phyloP scores from a whole-genome alignment of 202 grass and related monocot genomes.

The Panicum virgatum region DNA sequence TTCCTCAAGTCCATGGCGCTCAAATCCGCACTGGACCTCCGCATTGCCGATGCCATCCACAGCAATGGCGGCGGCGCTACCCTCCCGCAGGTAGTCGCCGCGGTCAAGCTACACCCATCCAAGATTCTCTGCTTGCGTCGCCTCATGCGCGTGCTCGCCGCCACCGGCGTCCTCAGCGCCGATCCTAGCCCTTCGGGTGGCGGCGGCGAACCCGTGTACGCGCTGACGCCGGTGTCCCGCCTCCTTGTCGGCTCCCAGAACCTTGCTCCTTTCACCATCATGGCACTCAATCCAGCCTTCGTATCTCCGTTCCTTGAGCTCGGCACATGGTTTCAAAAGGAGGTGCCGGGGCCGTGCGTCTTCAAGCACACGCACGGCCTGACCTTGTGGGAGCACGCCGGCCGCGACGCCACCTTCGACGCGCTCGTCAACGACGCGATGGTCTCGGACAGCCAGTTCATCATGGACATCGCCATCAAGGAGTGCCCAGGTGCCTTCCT shows the following conservation, averaged over 20 bases:
- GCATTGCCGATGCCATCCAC: constrained; percentile 55
- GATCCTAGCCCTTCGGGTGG: neutral
- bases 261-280: neutral
- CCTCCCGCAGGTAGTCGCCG: constrained; percentile 18
- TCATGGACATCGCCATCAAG: constrained; percentile 20
- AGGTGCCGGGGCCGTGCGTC: neutral
- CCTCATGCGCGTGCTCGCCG: constrained; percentile 51
- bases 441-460: constrained; percentile 1
- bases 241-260: constrained; percentile 36
- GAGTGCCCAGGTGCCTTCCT: constrained; percentile 23
- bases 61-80: constrained; percentile 35
- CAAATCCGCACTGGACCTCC: constrained; percentile 58
- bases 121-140: constrained; percentile 37
- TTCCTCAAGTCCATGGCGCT: constrained; percentile 55
- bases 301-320: constrained; percentile 16
- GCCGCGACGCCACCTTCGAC: neutral
- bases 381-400: constrained; percentile 14
- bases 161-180: constrained; percentile 35
- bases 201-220: constrained; percentile 13
- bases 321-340: constrained; percentile 29
- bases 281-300: neutral
- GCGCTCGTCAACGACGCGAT: constrained; percentile 28
- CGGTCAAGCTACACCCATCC: constrained; percentile 23
- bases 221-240: constrained; percentile 38
- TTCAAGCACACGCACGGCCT: neutral